A percentile compares a stretch with the other conserved stretches of the same genome.
Conservation (phyloP, 169 alveolate species). For the Plasmodium billcollinsi region DNA sequence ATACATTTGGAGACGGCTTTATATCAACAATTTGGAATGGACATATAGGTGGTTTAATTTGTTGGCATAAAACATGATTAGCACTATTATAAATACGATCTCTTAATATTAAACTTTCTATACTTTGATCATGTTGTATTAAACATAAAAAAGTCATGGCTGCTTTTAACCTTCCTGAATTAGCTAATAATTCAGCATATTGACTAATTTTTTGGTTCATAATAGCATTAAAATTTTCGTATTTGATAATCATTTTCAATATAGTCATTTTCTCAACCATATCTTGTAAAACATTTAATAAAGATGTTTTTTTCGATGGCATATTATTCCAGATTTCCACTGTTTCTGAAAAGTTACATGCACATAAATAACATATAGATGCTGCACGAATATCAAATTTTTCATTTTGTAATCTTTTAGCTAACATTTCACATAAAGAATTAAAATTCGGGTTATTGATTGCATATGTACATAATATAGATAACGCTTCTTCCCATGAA, state of each 20-base stretch:
- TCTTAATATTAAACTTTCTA: conserved; percentile 76
- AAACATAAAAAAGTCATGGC: conserved; percentile 83
- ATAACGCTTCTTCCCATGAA: conserved; percentile 84
- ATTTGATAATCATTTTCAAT: conserved; percentile 78
- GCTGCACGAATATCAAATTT: conserved; percentile 85
- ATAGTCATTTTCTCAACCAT: conserved; percentile 83
- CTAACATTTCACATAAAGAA: conserved; percentile 78
- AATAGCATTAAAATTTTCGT: conserved; percentile 74
- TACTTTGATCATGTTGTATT: conserved; percentile 77
- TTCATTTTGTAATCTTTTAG: conserved; percentile 79
- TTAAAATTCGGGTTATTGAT: conserved; percentile 68
- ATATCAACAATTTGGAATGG: conserved; percentile 79
- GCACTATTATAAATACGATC: conserved; percentile 84
- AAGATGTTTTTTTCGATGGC: conserved; percentile 80
- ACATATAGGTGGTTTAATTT: conserved; percentile 71
- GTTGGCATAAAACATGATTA: conserved; percentile 68
- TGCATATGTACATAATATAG: conserved; percentile 79
- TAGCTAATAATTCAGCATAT: conserved; percentile 82
- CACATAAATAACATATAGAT: conserved; percentile 85
- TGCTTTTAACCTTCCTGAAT: conserved; percentile 82
- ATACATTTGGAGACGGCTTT: conserved; percentile 35
- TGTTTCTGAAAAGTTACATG: conserved; percentile 84
- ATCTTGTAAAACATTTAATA: conserved; percentile 78
- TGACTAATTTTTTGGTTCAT: conserved; percentile 82
- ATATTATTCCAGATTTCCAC: conserved; percentile 86